Base-by-base conservation (phyloP, 129 eudicot species). In the Rutidosis leptorrhynchoides region DNA sequence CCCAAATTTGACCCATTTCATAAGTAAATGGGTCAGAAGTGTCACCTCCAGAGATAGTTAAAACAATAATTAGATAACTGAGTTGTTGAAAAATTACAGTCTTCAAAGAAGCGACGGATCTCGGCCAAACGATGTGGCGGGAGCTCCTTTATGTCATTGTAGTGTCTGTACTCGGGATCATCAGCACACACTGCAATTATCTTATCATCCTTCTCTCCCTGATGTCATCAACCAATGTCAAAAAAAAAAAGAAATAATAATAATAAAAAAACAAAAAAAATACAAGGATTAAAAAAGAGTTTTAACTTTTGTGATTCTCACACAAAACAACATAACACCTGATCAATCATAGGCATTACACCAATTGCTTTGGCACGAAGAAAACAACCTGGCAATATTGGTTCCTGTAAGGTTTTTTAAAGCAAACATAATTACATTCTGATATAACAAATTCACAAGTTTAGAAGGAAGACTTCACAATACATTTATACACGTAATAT, bases 121-220 rank as follows among this genome's bases (percentile, higher is more conserved):
- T 93, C 98, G 57, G 96, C 95, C 89, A 93, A 65, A 25, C 98
- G 96, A 79, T 88, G 98, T 35, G 98, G 98, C 11, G 98, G 88
- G 55, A 88, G 92, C 68, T 93, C 91, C 60, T 86, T 89, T 30
- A 94, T 89, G 84, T 89, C 96, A 62, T 71, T 84, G 79, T 76
- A 94, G 83, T 84, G 86, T 26, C 80, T 74, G 53, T 89, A 86
- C 76, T 94, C 99, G 2, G 99, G 99, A 81, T 94, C 99, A 81
- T 94, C 99, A 68, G 99, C 99, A 77, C 99, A 94, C 7, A 94
- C 97, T 62, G 99, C 99, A 72, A 93, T 93, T n/a, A 93, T 93
- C 92, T 93, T 93, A 75, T 93, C 99, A 86, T 93, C 99, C 57
- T 86, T 89, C 62, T 93, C 99, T 62, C 99, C 98, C 96, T 93